Conservation (phyloP, 129 eudicot species). For the Flaveria ramosissima region DNA sequence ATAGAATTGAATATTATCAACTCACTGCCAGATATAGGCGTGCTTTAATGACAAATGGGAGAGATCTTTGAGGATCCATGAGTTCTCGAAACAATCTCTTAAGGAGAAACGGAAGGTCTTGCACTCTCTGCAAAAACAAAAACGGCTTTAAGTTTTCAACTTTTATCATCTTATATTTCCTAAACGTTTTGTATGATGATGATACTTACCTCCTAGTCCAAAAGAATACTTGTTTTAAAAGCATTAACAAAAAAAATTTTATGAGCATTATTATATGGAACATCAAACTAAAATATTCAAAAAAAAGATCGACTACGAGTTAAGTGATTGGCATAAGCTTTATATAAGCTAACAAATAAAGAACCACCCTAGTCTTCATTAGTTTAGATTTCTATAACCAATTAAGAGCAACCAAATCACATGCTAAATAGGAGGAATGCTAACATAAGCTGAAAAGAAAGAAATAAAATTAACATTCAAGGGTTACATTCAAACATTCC, state of each 20-base stretch:
- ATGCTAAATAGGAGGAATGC: background rate
- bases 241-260: background rate
- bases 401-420: too few relatives aligned
- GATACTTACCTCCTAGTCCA: background rate
- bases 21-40: slow-evolving; percentile 94
- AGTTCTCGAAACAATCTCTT: slow-evolving; percentile 74
- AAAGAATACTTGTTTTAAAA: too few relatives aligned
- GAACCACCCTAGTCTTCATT: too few relatives aligned
- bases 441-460: background rate
- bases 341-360: background rate
- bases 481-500: background rate
- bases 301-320: background rate
- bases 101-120: slow-evolving; percentile 91
- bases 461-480: too few relatives aligned
- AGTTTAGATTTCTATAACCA: too few relatives aligned
- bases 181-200: background rate
- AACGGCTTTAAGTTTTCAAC: background rate
- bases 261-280: background rate
- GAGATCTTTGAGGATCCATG: slow-evolving; percentile 85
- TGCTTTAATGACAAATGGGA: slow-evolving; percentile 76
- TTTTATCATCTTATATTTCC: background rate
- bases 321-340: background rate
- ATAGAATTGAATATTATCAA: slow-evolving; percentile 19
- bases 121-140: slow-evolving; percentile 64
- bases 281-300: background rate